Evolutionary conservation across 163 green algal species (phyloP), one percentile per base, ranked within the genome.

Genomic region (Volvox carteri): DNA sequence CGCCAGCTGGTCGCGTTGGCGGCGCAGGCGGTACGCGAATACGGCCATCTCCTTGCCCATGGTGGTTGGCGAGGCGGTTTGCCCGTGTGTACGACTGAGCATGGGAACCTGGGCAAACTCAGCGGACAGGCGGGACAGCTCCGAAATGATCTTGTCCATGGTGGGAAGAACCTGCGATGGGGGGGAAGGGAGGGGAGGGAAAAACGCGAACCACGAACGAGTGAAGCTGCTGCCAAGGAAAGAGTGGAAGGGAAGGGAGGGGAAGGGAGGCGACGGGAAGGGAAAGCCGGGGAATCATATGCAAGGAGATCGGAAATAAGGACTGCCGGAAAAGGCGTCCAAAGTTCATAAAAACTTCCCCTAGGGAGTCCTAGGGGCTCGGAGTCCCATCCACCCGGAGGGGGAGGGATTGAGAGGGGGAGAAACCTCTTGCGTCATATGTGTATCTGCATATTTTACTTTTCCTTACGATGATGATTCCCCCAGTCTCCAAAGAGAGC

Each of bases 11-110:
- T 94, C 74, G n/a, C 37, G 81, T 67, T 80, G 67, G 28, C 50
- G 33, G 5, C n/a, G 33, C 33, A 60, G 56, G 33, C 91, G 93
- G 93, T 98, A 98, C 0, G 96, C 96, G 91, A 99, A 98, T 44
- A 98, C 96, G 14, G 98, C 97, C 94, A 99, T 96, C 94, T 99
- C 98, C 94, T 99, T 99, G 92, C 98, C 98, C 92, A 99, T 95
- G 58, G 98, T 99, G 67, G 98, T 99, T 46, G 98, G 98, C 21
- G 94, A 98, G 54, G 98, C 98, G 41, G 98, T 98, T 95, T 99
- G 98, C 33, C 98, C 98, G 91, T 99, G 98, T 14, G 98, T 99
- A 81, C 98, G 95, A 28, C 90, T 95, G 46, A 99, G 96, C 98
- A 99, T 99, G 48, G 98, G 95, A 73, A 98, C 93, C 16, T 95